Evolutionary conservation across 306 rosid genomes (phyloP), one percentile per base, ranked within the genome.

Genomic region (Cucurbita maxima): DNA sequence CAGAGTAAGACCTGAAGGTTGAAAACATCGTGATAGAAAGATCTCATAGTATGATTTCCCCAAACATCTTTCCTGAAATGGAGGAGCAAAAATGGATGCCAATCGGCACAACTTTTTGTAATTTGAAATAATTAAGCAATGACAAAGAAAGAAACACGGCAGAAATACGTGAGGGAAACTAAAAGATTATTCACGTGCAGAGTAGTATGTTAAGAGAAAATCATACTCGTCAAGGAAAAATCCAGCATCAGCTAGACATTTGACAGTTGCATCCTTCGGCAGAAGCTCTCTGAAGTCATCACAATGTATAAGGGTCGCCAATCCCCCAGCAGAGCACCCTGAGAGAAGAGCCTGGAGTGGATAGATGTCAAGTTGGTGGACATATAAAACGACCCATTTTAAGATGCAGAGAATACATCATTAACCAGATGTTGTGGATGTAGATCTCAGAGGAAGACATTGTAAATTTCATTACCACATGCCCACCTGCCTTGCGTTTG

Each of bases 261-360:
- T 95, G 67, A 88, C 91, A 37, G 87, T 85, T 50, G 88, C 84
- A 74, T 81, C 81, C 71, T 71, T 76, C 4, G 92, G 96, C 44
- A 91, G 76, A 76, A 78, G 61, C 37, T 79, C 73, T 74, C 85
- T 79, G 54, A 95, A 95, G 78, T 78, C 86, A 80, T 95, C 96
- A 77, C 99, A 95, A 73, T 95, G 97, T 81, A 95, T 81, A 76
- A 95, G 97, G 78, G 91, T 81, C 11, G 99, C 97, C 88, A 95
- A 86, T 15, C 97, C 97, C 66, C 99, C 97, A 14, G 99, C 97
- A 74, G 99, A 95, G 86, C 99, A 95, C 80, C 99, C 99, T 47
- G 97, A 87, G 80, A 95, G 89, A 80, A 95, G 87, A 73, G 97
- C 99, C 99, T 95, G 84, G 77, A 75, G 75, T 7, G 78, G 50